These are phyloP conservation scores for Wallacemonas sp. DNA, from an alignment of 208 protist species.

Conservation along the genomic window DNA sequence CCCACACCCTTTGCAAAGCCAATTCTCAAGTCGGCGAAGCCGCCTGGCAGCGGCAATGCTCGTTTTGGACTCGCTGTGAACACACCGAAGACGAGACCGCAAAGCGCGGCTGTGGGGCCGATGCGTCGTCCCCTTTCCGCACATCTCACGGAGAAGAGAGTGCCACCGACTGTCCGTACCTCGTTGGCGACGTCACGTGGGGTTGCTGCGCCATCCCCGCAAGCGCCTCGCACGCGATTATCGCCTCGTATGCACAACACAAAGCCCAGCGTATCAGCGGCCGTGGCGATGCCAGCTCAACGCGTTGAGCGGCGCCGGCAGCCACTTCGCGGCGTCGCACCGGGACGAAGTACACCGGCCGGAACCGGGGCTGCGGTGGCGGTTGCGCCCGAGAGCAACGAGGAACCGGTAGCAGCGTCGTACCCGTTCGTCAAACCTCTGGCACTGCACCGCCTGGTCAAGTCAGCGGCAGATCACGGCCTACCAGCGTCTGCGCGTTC, in stretches of 20 bases:
- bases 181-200: no score
- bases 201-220: no score
- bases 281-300: background rate
- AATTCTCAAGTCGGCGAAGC: background rate
- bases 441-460: background rate
- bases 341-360: background rate
- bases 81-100: background rate
- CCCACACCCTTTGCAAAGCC: conserved; percentile 9
- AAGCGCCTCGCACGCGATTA: no score
- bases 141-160: no score
- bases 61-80: background rate
- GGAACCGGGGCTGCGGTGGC: background rate
- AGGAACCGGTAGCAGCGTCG: no score
- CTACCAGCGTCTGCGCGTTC: background rate
- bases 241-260: no score
- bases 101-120: background rate
- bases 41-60: background rate
- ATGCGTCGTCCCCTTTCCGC: no score
- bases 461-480: background rate
- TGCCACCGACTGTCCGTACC: no score
- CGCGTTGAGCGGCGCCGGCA: conserved; percentile 1
- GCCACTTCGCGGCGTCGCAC: conserved; percentile 1
- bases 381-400: no score
- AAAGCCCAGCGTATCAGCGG: background rate
- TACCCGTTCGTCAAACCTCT: background rate